A percentile compares a stretch with the other conserved stretches of the same genome.
Conservation (phyloP, 768 basidiomycete species). For the Trametes maxima region DNA sequence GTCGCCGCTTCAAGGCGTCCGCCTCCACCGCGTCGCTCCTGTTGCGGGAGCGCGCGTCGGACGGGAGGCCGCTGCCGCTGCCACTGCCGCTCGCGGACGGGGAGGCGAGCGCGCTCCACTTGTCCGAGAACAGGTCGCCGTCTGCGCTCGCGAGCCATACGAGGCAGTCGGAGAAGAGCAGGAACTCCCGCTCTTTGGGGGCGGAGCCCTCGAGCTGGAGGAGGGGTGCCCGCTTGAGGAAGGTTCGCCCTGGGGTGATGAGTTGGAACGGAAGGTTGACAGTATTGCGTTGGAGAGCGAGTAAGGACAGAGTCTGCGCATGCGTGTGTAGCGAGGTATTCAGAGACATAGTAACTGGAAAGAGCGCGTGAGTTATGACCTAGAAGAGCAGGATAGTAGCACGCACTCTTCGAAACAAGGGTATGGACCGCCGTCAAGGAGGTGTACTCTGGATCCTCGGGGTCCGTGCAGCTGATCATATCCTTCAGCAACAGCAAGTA, state of each 20-base stretch:
- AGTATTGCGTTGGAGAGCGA: slow-evolving; percentile 80
- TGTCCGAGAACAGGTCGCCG: slow-evolving; percentile 29
- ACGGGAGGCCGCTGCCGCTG: slow-evolving; percentile 29
- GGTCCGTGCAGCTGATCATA: slow-evolving; percentile 65
- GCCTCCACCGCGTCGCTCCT: slow-evolving; percentile 59
- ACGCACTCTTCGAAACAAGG: slow-evolving; percentile 75
- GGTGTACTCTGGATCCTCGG: slow-evolving; percentile 66
- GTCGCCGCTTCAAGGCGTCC: slow-evolving; percentile 17
- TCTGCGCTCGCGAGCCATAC: slow-evolving; percentile 71
- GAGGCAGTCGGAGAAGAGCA: slow-evolving; percentile 82
- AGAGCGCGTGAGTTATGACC: not conserved
- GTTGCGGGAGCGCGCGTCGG: slow-evolving; percentile 50
- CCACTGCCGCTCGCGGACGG: not conserved
- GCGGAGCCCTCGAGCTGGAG: slow-evolving; percentile 57
- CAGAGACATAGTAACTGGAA: slow-evolving; percentile 71
- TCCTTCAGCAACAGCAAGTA: slow-evolving; percentile 86
- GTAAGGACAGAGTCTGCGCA: slow-evolving; percentile 70
- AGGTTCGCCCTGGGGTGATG: slow-evolving; percentile 76
- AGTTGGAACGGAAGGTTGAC: slow-evolving; percentile 77
- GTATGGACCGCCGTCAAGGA: slow-evolving; percentile 60
- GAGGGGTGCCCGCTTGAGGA: slow-evolving; percentile 69
- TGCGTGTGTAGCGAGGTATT: slow-evolving; percentile 81
- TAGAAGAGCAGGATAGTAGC: not conserved
- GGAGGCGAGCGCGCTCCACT: slow-evolving; percentile 23
- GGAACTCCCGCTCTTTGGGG: slow-evolving; percentile 65